These are phyloP conservation scores for Candida tunisiensis DNA, from an alignment of 1,139 yeast genomes.

Conservation along the genomic window DNA sequence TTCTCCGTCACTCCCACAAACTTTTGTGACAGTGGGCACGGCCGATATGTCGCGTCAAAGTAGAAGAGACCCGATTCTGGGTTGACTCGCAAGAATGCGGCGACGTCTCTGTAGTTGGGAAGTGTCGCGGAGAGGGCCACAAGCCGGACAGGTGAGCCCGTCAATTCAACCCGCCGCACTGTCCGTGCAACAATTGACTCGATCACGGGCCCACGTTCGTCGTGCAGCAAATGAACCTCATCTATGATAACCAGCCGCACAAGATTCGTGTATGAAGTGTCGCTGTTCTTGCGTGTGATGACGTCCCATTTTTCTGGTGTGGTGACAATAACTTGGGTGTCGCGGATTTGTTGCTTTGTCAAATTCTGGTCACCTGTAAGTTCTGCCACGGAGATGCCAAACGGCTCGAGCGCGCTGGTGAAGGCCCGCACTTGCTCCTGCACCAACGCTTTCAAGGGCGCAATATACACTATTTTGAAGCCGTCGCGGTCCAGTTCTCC, in stretches of 20 bases:
- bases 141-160: slow-evolving; percentile 27
- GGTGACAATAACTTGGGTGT: slow-evolving; percentile 75
- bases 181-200: slow-evolving; percentile 79
- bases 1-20: slow-evolving; percentile 80
- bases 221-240: slow-evolving; percentile 87
- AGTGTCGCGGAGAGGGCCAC: slow-evolving; percentile 89
- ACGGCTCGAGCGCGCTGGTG: slow-evolving; percentile 45
- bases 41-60: slow-evolving; percentile 73
- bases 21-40: slow-evolving; percentile 84
- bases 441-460: slow-evolving; percentile 88
- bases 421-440: slow-evolving; percentile 91
- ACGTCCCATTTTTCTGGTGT: slow-evolving; percentile 98
- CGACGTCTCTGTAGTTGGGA: slow-evolving; percentile 84
- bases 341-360: slow-evolving; percentile 58
- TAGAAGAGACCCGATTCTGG: slow-evolving; percentile 43
- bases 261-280: slow-evolving; percentile 40
- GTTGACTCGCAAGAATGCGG: slow-evolving; percentile 59
- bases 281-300: slow-evolving; percentile 65
- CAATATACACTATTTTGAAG: slow-evolving; percentile 77
- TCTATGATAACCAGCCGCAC: slow-evolving; percentile 74
- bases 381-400: slow-evolving; percentile 66
- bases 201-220: slow-evolving; percentile 87
- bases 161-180: slow-evolving; percentile 30
- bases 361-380: slow-evolving; percentile 81
- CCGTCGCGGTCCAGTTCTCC: slow-evolving; percentile 34